A percentile compares a stretch with the other conserved stretches of the same genome.
phyloP scores from a whole-genome alignment of 306 rosid genomes.

The Vicia villosa region DNA sequence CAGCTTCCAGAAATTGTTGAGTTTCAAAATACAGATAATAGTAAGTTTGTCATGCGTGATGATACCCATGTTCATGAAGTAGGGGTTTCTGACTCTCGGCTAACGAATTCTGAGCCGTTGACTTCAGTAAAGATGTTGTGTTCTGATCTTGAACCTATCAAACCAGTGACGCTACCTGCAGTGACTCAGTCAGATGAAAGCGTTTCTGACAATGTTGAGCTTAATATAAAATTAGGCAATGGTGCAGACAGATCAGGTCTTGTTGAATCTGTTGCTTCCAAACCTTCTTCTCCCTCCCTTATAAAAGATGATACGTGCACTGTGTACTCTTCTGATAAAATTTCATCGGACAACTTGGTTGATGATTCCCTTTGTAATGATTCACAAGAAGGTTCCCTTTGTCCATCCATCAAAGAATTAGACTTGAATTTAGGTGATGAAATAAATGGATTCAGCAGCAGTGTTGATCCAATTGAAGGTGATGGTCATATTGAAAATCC shows the following conservation, averaged over 20 bases:
- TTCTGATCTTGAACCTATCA: slow-evolving; percentile 48
- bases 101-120: slow-evolving; percentile 36
- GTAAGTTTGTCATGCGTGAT: slow-evolving; percentile 38
- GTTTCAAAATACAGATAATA: slow-evolving; percentile 41
- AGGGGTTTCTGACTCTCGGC: slow-evolving; percentile 46
- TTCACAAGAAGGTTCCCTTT: slow-evolving; percentile 43
- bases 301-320: slow-evolving; percentile 38
- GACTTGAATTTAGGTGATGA: slow-evolving; percentile 47
- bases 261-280: slow-evolving; percentile 42
- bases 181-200: slow-evolving; percentile 47
- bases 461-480: slow-evolving; percentile 42
- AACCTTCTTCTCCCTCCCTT: slow-evolving; percentile 39
- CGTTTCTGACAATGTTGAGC: slow-evolving; percentile 39
- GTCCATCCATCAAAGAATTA: slow-evolving; percentile 43
- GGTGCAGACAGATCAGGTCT: slow-evolving; percentile 41
- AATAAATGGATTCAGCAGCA: slow-evolving; percentile 39
- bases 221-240: slow-evolving; percentile 41
- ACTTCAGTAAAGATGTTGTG: slow-evolving; percentile 38
- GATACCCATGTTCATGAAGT: slow-evolving; percentile 44
- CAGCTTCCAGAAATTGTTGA: slow-evolving; percentile 42
- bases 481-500: slow-evolving; percentile 44
- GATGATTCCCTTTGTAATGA: slow-evolving; percentile 40
- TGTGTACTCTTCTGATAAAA: slow-evolving; percentile 41
- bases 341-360: slow-evolving; percentile 45
- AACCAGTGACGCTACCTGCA: slow-evolving; percentile 37